Percentiles rank a stretch among this genome's conserved stretches.
phyloP scores from a whole-genome alignment of 371 early-diverging fungal species.

The Mortierella polycephala region DNA sequence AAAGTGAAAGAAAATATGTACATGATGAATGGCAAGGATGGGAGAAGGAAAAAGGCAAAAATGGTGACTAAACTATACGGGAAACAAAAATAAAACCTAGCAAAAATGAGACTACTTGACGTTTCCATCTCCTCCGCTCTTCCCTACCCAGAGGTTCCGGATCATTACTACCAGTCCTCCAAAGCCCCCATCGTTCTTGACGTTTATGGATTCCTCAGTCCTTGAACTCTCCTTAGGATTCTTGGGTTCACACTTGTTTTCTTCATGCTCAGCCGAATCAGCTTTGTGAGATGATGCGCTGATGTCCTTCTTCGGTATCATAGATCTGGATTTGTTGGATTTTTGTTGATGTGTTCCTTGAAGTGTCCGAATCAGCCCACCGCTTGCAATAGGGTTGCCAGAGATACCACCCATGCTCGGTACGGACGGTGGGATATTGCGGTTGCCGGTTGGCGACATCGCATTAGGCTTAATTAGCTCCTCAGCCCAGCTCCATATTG shows the following conservation, averaged over 20 bases:
- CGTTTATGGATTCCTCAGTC: neutral
- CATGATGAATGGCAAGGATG: conserved; percentile 3
- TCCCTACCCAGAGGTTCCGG: conserved; percentile 25
- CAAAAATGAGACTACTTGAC: conserved; percentile 6
- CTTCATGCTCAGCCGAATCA: neutral
- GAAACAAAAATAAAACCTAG: neutral
- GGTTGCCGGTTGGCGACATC: conserved; percentile 15
- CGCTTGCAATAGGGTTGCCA: conserved; percentile 19
- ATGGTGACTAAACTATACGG: no score
- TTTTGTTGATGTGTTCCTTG: conserved; percentile 25
- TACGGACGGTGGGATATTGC: conserved; percentile 13
- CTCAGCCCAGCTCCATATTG: conserved; percentile 40
- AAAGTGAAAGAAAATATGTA: neutral
- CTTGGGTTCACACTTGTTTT: no score
- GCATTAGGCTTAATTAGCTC: conserved; percentile 24
- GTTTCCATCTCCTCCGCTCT: conserved; percentile 4
- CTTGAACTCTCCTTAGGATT: neutral
- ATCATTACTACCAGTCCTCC: conserved; percentile 34
- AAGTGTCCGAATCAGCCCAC: conserved; percentile 34
- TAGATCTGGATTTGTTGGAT: conserved; percentile 5
- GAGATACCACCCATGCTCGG: conserved; percentile 13
- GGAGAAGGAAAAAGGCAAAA: neutral
- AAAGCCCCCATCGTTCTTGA: conserved; percentile 7
- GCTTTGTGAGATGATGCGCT: neutral
- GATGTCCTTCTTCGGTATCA: neutral